Evolutionary conservation across 108 stramenopile genomes (phyloP), one percentile per base, ranked within the genome.

Genomic region (Phaeodactylum tricornutum): DNA sequence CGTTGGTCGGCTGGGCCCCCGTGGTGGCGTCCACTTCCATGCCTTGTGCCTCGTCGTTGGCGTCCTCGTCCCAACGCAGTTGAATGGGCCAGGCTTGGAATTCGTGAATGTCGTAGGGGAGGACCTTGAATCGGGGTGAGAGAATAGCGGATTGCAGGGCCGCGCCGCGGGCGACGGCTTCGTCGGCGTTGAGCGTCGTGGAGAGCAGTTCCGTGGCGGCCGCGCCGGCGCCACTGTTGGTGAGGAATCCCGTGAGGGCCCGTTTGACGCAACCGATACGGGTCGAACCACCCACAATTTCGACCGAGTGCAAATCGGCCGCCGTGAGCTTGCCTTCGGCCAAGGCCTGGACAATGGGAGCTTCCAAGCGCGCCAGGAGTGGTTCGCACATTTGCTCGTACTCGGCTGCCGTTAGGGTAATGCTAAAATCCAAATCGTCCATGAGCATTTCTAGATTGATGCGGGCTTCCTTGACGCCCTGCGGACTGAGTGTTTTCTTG

Each of bases 181-280:
- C 98, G 59, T 98, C 96, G 21, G 95, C 95, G 74, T 99, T 99
- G 78, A 97, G 87, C 43, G 96, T 97, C 15, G 95, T 96, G 24
- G 79, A 84, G 12, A 99, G 70, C 3, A 47, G 62, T 11, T 22
- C 19, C 15, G 29, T 39, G n/a, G n/a, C n/a, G n/a, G n/a, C n/a
- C n/a, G n/a, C n/a, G n/a, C n/a, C n/a, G n/a, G n/a, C n/a, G 12
- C 87, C 87, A 53, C 81, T 81, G 58, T 86, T 86, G 19, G 63
- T 63, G 34, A 99, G 70, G 41, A 92, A 63, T 19, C 54, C 64
- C 24, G 74, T 51, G 26, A 99, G 58, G 29, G 67, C 66, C 21
- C 73, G 55, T 84, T 99, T 99, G 39, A 94, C 73, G 58, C 79
- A 71, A 36, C 88, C 87, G 22, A 93, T 80, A 28, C 93, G 90